Percentiles rank a stretch among this genome's conserved stretches.
Conservation (phyloP, 2,329 filamentous ascomycete species). For the Colletotrichum ledebouriae region DNA sequence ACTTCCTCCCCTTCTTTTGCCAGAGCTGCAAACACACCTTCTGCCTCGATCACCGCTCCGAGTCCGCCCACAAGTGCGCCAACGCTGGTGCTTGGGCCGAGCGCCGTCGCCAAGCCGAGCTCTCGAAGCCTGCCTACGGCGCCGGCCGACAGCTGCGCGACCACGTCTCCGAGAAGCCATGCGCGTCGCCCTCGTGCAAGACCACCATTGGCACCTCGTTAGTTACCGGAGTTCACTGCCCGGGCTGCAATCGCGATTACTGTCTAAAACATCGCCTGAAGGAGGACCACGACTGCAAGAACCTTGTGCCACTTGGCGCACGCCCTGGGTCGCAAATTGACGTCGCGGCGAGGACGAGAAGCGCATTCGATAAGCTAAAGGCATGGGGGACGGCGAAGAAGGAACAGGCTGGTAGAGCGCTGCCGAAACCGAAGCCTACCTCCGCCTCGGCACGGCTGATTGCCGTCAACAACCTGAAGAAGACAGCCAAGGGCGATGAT, state of each 20-base stretch:
- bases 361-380: conserved; percentile 82
- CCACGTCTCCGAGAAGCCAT: conserved; percentile 73
- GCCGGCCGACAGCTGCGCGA: conserved; percentile 68
- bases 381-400: conserved; percentile 85
- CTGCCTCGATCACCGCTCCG: conserved; percentile 94
- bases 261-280: conserved; percentile 82
- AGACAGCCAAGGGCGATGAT: conserved; percentile 88
- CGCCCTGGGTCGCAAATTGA: conserved; percentile 58
- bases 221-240: conserved; percentile 78
- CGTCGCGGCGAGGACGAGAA: conserved; percentile 74
- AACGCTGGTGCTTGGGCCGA: conserved; percentile 73
- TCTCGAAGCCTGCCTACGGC: conserved; percentile 66
- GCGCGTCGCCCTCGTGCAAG: conserved; percentile 75
- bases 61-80: conserved; percentile 80
- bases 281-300: conserved; percentile 88
- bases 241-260: conserved; percentile 78
- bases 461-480: conserved; percentile 84
- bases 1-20: conserved; percentile 96
- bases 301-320: conserved; percentile 72
- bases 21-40: conserved; percentile 88
- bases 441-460: conserved; percentile 74
- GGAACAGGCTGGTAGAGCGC: conserved; percentile 68
- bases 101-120: conserved; percentile 66
- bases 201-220: conserved; percentile 78
- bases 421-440: conserved; percentile 74